Base-by-base conservation (phyloP, 208 protist species). In the Herpetomonas samuelpessoai region DNA sequence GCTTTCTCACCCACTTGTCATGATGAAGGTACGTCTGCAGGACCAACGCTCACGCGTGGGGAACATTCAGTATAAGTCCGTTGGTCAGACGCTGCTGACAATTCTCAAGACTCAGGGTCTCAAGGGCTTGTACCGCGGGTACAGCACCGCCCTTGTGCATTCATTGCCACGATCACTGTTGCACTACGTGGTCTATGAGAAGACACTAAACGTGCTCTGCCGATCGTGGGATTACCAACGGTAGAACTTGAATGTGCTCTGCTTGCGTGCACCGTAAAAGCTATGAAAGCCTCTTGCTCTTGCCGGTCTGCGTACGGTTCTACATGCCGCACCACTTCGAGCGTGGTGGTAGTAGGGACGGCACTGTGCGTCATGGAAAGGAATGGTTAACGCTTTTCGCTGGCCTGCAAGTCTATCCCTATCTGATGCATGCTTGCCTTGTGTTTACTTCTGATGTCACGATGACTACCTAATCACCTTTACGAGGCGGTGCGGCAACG, bases 121-220 rank as follows among this genome's bases (percentile, higher is more conserved):
- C 1, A 44, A 46, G 0, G 86, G 87, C 16, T 71, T 96, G 59
- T 81, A 92, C 53, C 74, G 91, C 29, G 91, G 91, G 9, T 86
- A 92, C 51, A 51, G 26, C 25, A 74, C 83, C 0, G 76, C 86
- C 0, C 59, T 96, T 7, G 19, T 81, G 0, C 84, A 96, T 60
- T 79, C 91, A 4, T 65, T 96, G 2, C 91, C 91, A 0, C 83
- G 91, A 0, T 80, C 74, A 16, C 41, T 91, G 26, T 48, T 87
- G 19, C 80, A 96, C 26, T 94, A 88, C 64, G 62, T 81, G 10
- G 52, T 88, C 38, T 96, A 94, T 48, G 91, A 96, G 47, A 90
- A 88, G 56, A 68, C 69, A 18, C 65, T 95, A 1, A 72, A 63
- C 12, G 12, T 76, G 16, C 47, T 84, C 18, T 80, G 58, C n/a